Percentiles rank a stretch among this genome's conserved stretches.
Conservation (phyloP, 1,284 basidiomycete genomes). For the Naganishia sp. region DNA sequence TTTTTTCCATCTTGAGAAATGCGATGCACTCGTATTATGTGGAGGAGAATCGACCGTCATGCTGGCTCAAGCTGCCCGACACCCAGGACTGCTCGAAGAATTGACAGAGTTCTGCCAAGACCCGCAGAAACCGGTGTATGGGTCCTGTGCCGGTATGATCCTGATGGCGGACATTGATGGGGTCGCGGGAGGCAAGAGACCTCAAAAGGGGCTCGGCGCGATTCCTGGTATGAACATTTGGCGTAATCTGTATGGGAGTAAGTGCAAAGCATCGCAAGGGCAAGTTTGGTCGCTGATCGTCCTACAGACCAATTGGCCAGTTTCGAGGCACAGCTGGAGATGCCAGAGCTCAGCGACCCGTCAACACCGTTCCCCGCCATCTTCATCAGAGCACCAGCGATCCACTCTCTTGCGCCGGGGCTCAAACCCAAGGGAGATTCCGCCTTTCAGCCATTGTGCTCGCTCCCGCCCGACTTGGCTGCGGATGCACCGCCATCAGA, state of each 20-base stretch:
- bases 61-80: slow-evolving; percentile 70
- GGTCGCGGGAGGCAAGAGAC: slow-evolving; percentile 68
- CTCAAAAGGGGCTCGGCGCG: slow-evolving; percentile 78
- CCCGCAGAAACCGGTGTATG: slow-evolving; percentile 76
- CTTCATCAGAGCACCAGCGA: slow-evolving; percentile 86
- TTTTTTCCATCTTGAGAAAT: slow-evolving; percentile 51
- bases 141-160: slow-evolving; percentile 96
- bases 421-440: slow-evolving; percentile 52
- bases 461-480: slow-evolving; percentile 63
- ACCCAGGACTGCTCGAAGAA: slow-evolving; percentile 77
- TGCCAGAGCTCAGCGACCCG: slow-evolving; percentile 66
- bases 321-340: slow-evolving; percentile 75
- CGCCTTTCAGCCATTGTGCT: slow-evolving; percentile 59
- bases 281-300: neutral
- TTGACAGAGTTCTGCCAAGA: slow-evolving; percentile 68
- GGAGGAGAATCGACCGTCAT: slow-evolving; percentile 94
- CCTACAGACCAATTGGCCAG: slow-evolving; percentile 64
- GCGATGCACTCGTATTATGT: slow-evolving; percentile 87
- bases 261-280: slow-evolving; percentile 56
- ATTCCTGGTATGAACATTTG: slow-evolving; percentile 72
- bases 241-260: slow-evolving; percentile 81
- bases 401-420: slow-evolving; percentile 38
- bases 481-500: slow-evolving; percentile 56
- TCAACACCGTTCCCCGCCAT: slow-evolving; percentile 75
- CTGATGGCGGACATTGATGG: slow-evolving; percentile 67